Conservation (phyloP, 169 alveolate species). For the Plasmodium adleri region DNA sequence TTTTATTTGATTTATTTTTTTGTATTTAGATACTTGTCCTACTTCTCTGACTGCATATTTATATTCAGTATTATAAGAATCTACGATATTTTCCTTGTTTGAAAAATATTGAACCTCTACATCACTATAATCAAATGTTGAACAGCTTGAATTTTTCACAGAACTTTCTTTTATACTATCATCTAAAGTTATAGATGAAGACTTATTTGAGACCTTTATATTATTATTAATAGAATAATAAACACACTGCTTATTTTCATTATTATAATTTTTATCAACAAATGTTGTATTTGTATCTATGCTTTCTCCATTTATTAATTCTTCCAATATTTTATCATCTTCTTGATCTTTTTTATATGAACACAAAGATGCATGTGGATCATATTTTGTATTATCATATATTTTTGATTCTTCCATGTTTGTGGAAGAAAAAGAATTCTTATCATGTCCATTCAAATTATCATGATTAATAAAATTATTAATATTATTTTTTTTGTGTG, state of each 20-base stretch:
- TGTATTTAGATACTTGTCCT: no score
- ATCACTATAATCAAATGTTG: constrained; percentile 57
- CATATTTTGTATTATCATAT: no score
- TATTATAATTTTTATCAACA: not conserved
- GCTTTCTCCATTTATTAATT: no score
- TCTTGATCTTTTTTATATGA: no score
- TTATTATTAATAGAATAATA: not conserved
- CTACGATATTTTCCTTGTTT: constrained; percentile 39
- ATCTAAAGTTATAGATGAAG: constrained; percentile 9
- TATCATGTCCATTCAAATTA: no score
- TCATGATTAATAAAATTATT: no score
- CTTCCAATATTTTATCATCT: no score
- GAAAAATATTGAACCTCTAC: constrained; percentile 41
- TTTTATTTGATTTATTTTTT: no score
- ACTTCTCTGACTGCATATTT: constrained; percentile 10
- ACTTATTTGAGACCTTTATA: not conserved
- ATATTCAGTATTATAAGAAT: constrained; percentile 55
- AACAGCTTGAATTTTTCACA: constrained; percentile 27
- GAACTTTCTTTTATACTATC: constrained; percentile 27
- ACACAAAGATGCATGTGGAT: no score
- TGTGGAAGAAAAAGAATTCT: no score
- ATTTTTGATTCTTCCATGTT: no score
- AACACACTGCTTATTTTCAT: not conserved
- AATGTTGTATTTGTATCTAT: not conserved
- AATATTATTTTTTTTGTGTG: no score